Evolutionary conservation across 345 rosid species (phyloP).

Genomic region (Salix brachista): DNA sequence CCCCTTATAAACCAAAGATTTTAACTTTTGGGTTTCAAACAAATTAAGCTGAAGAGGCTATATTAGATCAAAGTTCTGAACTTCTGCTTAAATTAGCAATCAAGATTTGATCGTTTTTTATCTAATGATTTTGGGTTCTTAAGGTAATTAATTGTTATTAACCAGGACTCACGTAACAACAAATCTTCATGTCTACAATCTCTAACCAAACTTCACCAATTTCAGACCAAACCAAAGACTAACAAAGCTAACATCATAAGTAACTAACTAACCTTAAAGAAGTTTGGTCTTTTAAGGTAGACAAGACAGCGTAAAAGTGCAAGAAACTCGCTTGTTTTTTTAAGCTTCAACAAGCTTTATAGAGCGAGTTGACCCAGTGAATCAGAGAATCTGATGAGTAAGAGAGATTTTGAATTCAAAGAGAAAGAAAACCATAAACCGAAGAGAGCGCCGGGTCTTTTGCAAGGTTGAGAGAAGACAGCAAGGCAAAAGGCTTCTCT

Average conservation of each 20-base stretch:
- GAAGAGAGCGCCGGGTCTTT: conserved; percentile 10
- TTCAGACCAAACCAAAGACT: conserved; percentile 27
- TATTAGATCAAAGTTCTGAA: not conserved
- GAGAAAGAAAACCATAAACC: conserved; percentile 20
- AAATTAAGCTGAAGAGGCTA: not conserved
- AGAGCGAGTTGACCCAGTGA: conserved; percentile 18
- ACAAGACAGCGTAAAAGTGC: conserved; percentile 1
- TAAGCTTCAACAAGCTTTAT: not conserved
- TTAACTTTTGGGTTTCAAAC: not conserved
- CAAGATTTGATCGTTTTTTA: not conserved
- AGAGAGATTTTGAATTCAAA: conserved; percentile 12
- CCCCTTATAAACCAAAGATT: conserved; percentile 4
- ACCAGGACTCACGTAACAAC: conserved; percentile 26
- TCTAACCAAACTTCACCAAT: conserved; percentile 19
- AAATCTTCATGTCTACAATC: conserved; percentile 20
- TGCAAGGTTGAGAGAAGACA: conserved; percentile 35
- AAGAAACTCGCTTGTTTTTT: conserved; percentile 20
- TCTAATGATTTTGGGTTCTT: conserved; percentile 7
- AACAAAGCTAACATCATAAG: conserved; percentile 18
- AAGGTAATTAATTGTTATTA: conserved; percentile 11
- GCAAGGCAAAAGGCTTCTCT: conserved; percentile 17
- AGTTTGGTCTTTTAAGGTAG: not conserved
- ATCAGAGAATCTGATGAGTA: conserved; percentile 9
- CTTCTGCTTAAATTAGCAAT: not conserved
- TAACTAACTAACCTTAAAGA: not conserved